These are phyloP conservation scores for Xylaria cubensis DNA, from an alignment of 495 filamentous ascomycete genomes.

Conservation along the genomic window DNA sequence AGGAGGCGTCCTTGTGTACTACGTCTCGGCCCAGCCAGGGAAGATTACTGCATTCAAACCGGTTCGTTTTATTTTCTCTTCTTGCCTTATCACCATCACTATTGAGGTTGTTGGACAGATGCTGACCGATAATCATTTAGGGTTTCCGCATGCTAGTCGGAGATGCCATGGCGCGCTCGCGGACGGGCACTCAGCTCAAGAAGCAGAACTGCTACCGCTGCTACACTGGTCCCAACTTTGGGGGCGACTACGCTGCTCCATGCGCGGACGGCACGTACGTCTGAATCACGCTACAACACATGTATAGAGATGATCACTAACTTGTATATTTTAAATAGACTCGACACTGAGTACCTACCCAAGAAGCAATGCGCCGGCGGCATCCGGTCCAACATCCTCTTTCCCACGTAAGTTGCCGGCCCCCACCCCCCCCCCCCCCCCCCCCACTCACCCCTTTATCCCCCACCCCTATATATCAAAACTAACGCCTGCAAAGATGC, in stretches of 20 bases:
- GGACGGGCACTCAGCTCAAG: slow-evolving; percentile 46
- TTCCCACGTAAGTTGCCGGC: slow-evolving; percentile 50
- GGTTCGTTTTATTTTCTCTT: slow-evolving; percentile 37
- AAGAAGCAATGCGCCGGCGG: slow-evolving; percentile 51
- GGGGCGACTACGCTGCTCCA: slow-evolving; percentile 52
- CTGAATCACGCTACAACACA: not conserved
- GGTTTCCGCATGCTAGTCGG: slow-evolving; percentile 63
- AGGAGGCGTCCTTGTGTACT: slow-evolving; percentile 61
- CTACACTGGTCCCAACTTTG: slow-evolving; percentile 58
- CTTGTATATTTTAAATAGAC: slow-evolving; percentile 27
- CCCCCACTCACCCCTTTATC: no score
- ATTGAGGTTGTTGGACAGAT: not conserved
- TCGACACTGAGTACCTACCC: slow-evolving; percentile 51
- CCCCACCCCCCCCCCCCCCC: not conserved
- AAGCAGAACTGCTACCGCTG: slow-evolving; percentile 56
- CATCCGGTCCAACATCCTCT: slow-evolving; percentile 60
- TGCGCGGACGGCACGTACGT: slow-evolving; percentile 47
- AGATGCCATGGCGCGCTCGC: slow-evolving; percentile 51
- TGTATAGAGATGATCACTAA: slow-evolving; percentile 15
- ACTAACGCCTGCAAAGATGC: slow-evolving; percentile 38
- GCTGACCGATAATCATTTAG: slow-evolving; percentile 30
- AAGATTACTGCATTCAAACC: slow-evolving; percentile 61
- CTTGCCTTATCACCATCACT: not conserved
- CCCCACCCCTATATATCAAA: no score
- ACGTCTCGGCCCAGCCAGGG: slow-evolving; percentile 59